Evolutionary conservation across 306 rosid species (phyloP), one percentile per base, ranked within the genome.

Genomic region (Clitoria ternatea): DNA sequence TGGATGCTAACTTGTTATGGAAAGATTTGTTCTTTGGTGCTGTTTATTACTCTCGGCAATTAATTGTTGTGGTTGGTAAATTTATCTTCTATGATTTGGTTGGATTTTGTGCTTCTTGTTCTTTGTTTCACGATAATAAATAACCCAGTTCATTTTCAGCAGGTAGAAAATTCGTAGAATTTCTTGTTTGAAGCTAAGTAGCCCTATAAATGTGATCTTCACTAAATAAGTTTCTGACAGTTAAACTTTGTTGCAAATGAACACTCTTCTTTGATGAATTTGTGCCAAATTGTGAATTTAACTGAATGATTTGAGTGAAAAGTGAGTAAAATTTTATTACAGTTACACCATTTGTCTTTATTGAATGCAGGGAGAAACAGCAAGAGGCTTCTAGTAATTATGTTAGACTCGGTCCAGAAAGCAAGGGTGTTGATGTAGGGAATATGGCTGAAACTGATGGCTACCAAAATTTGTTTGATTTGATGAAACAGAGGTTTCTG

Each of bases 401-500:
- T 61, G 12, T n/a, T 19, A 69, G 73, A 39, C 74, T 44, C 26
- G 27, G 69, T 32, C 71, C 8, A 56, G 83, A 77, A 56, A 59
- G 7, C 42, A 48, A 19, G 17, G 48, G 62, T 23, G 57, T 35
- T 42, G 26, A 80, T 14, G 67, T 45, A 33, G 54, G 72, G 70
- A 73, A 62, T 27, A 70, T 67, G 74, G 48, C 56, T 26, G 76
- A 81, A 69, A 71, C 22, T 70, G 79, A 72, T 33, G 77, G 70
- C 9, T 72, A 55, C 40, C 63, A 73, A 47, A 78, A 83, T 64
- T 72, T 85, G 19, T 90, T 94, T 79, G 85, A 22, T 36, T 82
- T 86, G 55, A 87, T 91, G 91, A 84, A 79, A 64, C 77, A 79
- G 49, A 87, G 96, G 36, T 89, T 94, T 87, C 82, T 84, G 66